A percentile compares a stretch with the other conserved stretches of the same genome.
Evolutionary conservation across 192 early-diverging fungal genomes (phyloP).

Genomic region (Coemansia asiatica): DNA sequence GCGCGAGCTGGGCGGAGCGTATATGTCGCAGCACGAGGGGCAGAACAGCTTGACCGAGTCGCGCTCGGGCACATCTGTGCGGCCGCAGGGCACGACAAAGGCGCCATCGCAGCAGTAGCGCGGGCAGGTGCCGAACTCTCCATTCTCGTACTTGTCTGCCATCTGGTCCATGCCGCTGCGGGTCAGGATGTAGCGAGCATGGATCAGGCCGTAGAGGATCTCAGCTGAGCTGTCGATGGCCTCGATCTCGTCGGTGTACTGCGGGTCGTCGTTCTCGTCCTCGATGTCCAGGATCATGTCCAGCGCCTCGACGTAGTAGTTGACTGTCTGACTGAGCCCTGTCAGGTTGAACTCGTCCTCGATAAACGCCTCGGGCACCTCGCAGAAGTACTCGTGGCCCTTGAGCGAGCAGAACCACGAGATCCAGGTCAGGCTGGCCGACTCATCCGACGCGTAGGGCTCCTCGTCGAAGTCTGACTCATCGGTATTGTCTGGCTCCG

Average conservation of each 20-base stretch:
- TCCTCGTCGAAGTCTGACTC: conserved; percentile 47
- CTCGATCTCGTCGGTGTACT: conserved; percentile 68
- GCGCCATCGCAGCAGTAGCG: conserved; percentile 66
- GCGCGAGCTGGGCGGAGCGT: conserved; percentile 70
- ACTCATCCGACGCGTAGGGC: conserved; percentile 43
- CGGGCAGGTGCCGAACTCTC: conserved; percentile 77
- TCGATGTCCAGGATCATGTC: conserved; percentile 95
- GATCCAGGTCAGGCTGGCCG: conserved; percentile 65
- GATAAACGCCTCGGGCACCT: conserved; percentile 78
- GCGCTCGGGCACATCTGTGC: conserved; percentile 65
- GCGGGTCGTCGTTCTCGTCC: conserved; percentile 51
- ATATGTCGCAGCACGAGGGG: conserved; percentile 79
- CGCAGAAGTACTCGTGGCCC: conserved; percentile 77
- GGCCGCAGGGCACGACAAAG: conserved; percentile 69
- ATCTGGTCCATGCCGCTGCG: conserved; percentile 82
- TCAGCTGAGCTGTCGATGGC: conserved; percentile 85
- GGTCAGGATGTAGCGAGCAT: conserved; percentile 89
- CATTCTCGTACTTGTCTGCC: conserved; percentile 74
- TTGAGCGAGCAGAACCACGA: conserved; percentile 73
- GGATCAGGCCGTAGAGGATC: conserved; percentile 91
- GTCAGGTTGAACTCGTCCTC: conserved; percentile 98
- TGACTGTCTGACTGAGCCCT: conserved; percentile 79
- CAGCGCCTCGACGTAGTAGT: conserved; percentile 86
- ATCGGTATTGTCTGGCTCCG: conserved; percentile 46
- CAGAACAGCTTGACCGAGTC: conserved; percentile 77